These are phyloP conservation scores for Aspergillus affinis DNA, from an alignment of 495 filamentous ascomycete species.

Conservation along the genomic window DNA sequence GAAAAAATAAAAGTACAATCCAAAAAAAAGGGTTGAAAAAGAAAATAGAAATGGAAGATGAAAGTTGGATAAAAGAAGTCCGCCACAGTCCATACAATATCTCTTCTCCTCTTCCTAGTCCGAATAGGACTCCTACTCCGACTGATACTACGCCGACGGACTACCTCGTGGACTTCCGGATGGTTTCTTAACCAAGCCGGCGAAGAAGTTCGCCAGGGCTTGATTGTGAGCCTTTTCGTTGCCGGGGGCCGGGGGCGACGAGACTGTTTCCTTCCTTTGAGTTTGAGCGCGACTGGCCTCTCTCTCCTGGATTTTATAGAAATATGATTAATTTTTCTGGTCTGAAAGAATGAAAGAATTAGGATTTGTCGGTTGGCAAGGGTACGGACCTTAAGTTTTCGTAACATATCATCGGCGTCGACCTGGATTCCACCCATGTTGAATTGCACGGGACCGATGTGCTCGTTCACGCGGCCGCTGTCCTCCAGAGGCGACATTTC, in stretches of 20 bases:
- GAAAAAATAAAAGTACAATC: conserved; percentile 35
- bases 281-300: conserved; percentile 48
- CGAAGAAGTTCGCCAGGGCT: conserved; percentile 66
- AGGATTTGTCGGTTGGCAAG: not conserved
- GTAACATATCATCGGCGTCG: conserved; percentile 92
- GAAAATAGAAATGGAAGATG: conserved; percentile 3
- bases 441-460: conserved; percentile 94
- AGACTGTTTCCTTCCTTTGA: conserved; percentile 42
- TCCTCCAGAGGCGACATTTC: conserved; percentile 49
- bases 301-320: conserved; percentile 41
- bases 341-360: not conserved
- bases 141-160: conserved; percentile 32
- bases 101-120: too few relatives aligned
- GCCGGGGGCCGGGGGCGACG: conserved; percentile 24
- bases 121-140: not conserved
- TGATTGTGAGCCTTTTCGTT: conserved; percentile 67
- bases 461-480: conserved; percentile 71
- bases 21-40: conserved; percentile 14
- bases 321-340: conserved; percentile 14
- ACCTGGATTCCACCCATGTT: conserved; percentile 98
- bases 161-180: conserved; percentile 44
- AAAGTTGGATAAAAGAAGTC: not conserved
- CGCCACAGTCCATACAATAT: too few relatives aligned
- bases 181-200: conserved; percentile 61
- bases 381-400: conserved; percentile 72